Base-by-base conservation (phyloP, 805 yeast species). In the Candida pini region DNA sequence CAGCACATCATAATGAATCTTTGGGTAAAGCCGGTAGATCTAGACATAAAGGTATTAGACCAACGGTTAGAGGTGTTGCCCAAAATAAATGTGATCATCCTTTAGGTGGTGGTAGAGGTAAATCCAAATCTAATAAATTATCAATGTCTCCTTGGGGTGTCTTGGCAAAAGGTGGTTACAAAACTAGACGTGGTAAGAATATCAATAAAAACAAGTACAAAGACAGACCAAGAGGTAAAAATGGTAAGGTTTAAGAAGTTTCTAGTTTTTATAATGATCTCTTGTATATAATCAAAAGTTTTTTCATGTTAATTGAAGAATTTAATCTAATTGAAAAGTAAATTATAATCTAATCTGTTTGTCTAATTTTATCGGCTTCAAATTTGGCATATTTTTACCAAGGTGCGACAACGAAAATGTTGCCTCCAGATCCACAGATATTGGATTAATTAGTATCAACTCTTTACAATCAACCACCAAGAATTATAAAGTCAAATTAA, bases 51-150 rank as follows among this genome's bases (percentile, higher is more conserved):
- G 98, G 97, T 44, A 80, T 82, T 53, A 79, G 97, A 63, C 98
- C 98, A 24, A 77, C 81, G 33, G 97, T 89, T 26, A 82, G 98
- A 69, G 98, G 98, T 75, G 85, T 87, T 50, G 97, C 98, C 32
- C 87, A 86, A 96, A 92, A 92, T 66, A 92, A 92, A 45, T 77
- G 80, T 58, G 97, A 92, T 63, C 98, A 92, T 69, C 98, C 98
- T 46, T 89, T 87, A 55, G 98, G 98, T 71, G 98, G 98, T 81
- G 98, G 98, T 67, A 81, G 98, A 73, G 98, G 98, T 76, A 92
- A 92, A 64, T 84, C 95, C 41, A 92, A 92, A 78, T 86, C 96
- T 45, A 89, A 90, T 65, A 90, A 87, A 68, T 73, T 83, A 40
- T 85, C 97, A 14, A 86, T 83, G 69, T 84, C 96, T 36, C 94